Base-by-base conservation (phyloP, 1,284 basidiomycete genomes). In the Heterobasidion annosum region DNA sequence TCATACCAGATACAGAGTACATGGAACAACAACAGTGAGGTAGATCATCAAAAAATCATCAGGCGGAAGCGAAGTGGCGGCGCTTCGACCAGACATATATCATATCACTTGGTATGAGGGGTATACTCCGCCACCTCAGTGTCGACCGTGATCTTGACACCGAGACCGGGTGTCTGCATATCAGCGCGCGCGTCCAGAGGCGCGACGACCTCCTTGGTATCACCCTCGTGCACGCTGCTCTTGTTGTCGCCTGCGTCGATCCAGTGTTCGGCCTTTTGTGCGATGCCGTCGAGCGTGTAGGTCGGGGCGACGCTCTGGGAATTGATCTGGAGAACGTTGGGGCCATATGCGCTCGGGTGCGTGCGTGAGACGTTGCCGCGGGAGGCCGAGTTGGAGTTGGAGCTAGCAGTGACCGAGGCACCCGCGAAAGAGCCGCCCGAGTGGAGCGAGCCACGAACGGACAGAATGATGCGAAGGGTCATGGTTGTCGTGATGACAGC, bases 401-500 rank as follows among this genome's bases (percentile, higher is more conserved):
- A 59, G 34, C 63, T 63, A 37, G 60, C 57, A 33, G 64, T 64
- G 52, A 68, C 68, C 16, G 72, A 67, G 33, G 73, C 56, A 48
- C 69, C 73, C 34, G 82, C 76, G 65, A 88, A 90, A 37, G 76
- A 73, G 16, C 88, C 88, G 43, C 88, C 88, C 34, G 77, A 67
- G 25, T 71, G 74, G 64, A 91, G 85, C 12, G 79, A 69, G 42
- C 88, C 88, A 54, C 85, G 83, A 53, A 91, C 83, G 58, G 79
- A 78, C 61, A 91, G 83, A 60, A 91, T 76, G 72, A 91, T 89
- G 61, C 88, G 87, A 62, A 91, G 81, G 32, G 83, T 80, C 88
- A 91, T 91, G 10, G 88, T 87, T 37, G 86, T 82, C 33, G 88
- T 91, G 57, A 91, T 79, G 25, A 91, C 88, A 9, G 85, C 87